A percentile compares a stretch with the other conserved stretches of the same genome.
phyloP scores from a whole-genome alignment of 2,329 filamentous ascomycete species.

The Ophiostoma sp. region DNA sequence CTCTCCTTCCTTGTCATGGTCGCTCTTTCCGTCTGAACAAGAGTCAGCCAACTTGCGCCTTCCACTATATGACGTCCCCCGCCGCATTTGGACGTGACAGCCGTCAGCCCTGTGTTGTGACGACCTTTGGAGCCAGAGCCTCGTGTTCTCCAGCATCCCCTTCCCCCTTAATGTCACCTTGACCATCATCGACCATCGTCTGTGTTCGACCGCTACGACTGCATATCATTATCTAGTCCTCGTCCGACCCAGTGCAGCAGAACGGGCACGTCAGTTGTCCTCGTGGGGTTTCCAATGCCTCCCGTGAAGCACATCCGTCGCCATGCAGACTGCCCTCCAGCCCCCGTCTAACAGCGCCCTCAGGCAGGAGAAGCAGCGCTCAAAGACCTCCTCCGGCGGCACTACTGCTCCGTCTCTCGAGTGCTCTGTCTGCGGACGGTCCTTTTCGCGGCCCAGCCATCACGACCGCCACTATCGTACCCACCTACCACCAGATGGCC shows the following conservation, averaged over 20 bases:
- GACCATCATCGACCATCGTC: background rate
- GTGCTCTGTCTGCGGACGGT: constrained; percentile 28
- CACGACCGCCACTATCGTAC: constrained; percentile 31
- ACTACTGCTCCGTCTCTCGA: background rate
- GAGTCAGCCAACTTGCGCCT: constrained; percentile 3
- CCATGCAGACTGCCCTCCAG: background rate
- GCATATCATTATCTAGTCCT: background rate
- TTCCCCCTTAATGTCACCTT: background rate
- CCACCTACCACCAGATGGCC: constrained; percentile 28
- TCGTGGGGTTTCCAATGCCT: background rate
- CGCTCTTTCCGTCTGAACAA: background rate
- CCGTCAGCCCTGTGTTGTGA: background rate
- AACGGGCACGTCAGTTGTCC: background rate
- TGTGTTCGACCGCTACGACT: background rate
- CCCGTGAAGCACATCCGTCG: background rate
- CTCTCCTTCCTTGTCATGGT: constrained; percentile 1
- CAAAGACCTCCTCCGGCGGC: background rate
- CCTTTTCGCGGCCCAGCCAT: constrained; percentile 30
- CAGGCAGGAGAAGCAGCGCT: background rate
- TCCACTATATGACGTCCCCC: background rate
- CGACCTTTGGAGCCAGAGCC: background rate
- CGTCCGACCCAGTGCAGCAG: background rate
- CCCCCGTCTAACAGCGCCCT: background rate
- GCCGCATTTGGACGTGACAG: background rate
- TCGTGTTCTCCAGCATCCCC: background rate